Base-by-base conservation (phyloP, 441 rosid genomes). In the Breynia disticha region DNA sequence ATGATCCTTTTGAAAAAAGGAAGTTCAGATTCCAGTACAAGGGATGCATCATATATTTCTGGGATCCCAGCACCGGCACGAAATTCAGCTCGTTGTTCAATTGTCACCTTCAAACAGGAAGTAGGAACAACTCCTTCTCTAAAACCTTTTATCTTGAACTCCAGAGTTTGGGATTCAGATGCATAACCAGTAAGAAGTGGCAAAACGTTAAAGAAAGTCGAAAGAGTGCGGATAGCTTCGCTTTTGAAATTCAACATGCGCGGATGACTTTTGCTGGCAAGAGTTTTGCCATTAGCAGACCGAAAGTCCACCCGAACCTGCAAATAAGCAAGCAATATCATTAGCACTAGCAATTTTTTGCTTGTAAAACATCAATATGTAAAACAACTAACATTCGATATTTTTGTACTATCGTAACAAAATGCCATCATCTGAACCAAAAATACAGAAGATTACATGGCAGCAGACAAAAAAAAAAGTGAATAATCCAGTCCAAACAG, bases 191-290 rank as follows among this genome's bases (percentile, higher is more conserved):
- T 67, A 52, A 84, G 52, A 55, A 91, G 68, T 1, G 98, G 87
- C 55, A 68, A 86, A 45, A 74, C 56, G 65, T 82, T 84, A 24
- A 91, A 69, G 65, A 84, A 67, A 16, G 94, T 84, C 57, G 64
- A 67, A 15, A 88, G 59, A 42, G 77, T 54, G 22, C 81, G 90
- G 17, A 88, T 56, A 48, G 83, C 81, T 69, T 88, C 80, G 37
- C 98, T 88, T 74, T 72, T 74, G 72, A 82, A 86, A 59, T 68
- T 72, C 52, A 84, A 67, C 84, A 91, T 86, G 75, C 85, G 76
- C 0, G 86, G 85, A 65, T 63, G 77, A 47, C 84, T 79, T 72
- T 74, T 74, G 67, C 83, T 86, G 19, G 76, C 63, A 35, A 82
- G 72, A 28, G 54, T 67, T 67, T 72, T 69, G 63, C 97, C 89